Evolutionary conservation across 2,329 filamentous ascomycete genomes (phyloP).

Genomic region (Colletotrichum salicis): DNA sequence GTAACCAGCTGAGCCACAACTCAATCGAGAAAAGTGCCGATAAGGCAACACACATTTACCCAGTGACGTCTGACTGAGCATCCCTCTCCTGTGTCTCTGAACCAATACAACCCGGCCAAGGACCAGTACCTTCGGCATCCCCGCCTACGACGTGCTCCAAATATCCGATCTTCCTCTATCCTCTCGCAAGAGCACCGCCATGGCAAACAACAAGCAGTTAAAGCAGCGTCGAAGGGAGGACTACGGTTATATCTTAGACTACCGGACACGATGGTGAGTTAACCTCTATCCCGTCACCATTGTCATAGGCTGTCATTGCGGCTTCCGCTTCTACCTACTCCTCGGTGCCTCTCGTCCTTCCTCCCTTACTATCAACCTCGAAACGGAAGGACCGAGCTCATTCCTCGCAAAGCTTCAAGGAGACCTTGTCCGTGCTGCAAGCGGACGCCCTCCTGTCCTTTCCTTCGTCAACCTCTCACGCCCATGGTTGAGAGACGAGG

Average conservation of each 20-base stretch:
- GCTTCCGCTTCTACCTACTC: background rate
- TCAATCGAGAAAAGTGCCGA: conserved; percentile 1
- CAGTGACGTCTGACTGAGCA: background rate
- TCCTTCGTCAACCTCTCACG: background rate
- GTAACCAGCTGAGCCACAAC: conserved; percentile 3
- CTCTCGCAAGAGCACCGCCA: conserved; percentile 4
- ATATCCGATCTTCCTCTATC: conserved; percentile 4
- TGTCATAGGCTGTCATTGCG: background rate
- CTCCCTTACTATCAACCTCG: background rate
- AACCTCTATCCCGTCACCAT: background rate
- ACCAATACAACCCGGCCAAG: background rate
- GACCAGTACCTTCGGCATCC: background rate
- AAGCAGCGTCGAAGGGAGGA: conserved; percentile 75
- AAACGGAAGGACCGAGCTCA: conserved; percentile 4
- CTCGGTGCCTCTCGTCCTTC: background rate
- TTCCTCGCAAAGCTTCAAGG: conserved; percentile 20
- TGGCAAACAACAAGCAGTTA: conserved; percentile 44
- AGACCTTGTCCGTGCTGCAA: conserved; percentile 5
- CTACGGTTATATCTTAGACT: conserved; percentile 83
- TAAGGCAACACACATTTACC: background rate
- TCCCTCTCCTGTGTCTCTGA: background rate
- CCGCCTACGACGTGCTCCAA: background rate
- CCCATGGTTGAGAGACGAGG: background rate
- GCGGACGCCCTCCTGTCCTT: conserved; percentile 3
- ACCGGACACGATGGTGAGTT: conserved; percentile 83